These are phyloP conservation scores for Tetracladium setigerum DNA, from an alignment of 495 filamentous ascomycete genomes.

Conservation along the genomic window DNA sequence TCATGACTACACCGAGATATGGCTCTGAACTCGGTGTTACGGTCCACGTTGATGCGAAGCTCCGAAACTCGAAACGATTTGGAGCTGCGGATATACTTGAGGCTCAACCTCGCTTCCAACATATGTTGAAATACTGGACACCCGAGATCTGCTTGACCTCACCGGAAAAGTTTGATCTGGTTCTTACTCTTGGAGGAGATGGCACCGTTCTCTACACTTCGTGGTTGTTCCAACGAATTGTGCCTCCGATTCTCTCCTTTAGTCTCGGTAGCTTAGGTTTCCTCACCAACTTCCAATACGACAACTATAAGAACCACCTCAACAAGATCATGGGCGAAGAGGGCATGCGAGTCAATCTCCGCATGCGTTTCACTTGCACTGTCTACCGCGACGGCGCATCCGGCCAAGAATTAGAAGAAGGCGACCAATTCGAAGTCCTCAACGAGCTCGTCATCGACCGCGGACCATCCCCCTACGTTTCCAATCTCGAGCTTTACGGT, in stretches of 20 bases:
- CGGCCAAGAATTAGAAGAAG: constrained; percentile 53
- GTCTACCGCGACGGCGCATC: constrained; percentile 60
- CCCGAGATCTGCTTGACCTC: constrained; percentile 85
- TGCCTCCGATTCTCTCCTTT: constrained; percentile 85
- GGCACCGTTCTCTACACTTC: constrained; percentile 88
- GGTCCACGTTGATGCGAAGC: constrained; percentile 90
- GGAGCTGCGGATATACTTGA: constrained; percentile 64
- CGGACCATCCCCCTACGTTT: constrained; percentile 92
- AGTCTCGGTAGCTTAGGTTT: constrained; percentile 85
- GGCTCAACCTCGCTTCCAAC: constrained; percentile 59
- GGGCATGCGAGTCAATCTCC: constrained; percentile 90
- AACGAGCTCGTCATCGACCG: constrained; percentile 98
- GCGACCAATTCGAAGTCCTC: constrained; percentile 88
- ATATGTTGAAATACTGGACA: constrained; percentile 88
- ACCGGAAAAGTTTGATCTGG: constrained; percentile 87
- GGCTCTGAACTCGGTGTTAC: constrained; percentile 73
- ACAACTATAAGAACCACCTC: constrained; percentile 70
- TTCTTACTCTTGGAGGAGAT: constrained; percentile 86
- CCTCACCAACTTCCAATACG: constrained; percentile 87
- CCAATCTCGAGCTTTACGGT: constrained; percentile 90
- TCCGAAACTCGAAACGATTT: constrained; percentile 81
- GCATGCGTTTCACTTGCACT: constrained; percentile 96
- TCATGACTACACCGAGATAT: constrained; percentile 77
- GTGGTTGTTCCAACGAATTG: constrained; percentile 89
- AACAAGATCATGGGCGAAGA: constrained; percentile 81